phyloP scores from a whole-genome alignment of 2,329 filamentous ascomycete species.

The Calonectria leucothoes region DNA sequence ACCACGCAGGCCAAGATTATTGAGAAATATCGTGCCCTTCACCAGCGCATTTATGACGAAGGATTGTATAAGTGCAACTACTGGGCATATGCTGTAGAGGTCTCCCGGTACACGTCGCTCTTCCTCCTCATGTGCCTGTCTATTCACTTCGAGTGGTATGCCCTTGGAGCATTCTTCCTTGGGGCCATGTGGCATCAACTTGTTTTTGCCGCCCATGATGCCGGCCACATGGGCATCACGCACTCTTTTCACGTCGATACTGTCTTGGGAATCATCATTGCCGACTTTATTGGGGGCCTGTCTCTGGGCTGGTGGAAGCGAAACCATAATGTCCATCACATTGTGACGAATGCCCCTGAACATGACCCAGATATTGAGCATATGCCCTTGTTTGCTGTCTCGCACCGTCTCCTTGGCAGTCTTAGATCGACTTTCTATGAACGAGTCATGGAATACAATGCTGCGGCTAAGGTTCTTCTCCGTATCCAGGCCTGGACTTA shows the following conservation, averaged over 20 bases:
- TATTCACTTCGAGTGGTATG: conserved; percentile 74
- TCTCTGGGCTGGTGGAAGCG: conserved; percentile 98
- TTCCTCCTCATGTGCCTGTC: conserved; percentile 71
- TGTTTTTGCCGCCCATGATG: conserved; percentile 93
- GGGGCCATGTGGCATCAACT: conserved; percentile 95
- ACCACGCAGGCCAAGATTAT: conserved; percentile 81
- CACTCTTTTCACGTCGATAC: conserved; percentile 88
- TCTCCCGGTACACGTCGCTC: conserved; percentile 75
- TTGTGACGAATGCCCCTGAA: conserved; percentile 94
- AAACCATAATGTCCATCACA: conserved; percentile 96
- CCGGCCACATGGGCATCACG: conserved; percentile 97
- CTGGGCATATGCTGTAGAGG: conserved; percentile 80
- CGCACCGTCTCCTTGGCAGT: conserved; percentile 80
- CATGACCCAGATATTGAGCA: conserved; percentile 97
- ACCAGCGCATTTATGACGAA: conserved; percentile 77
- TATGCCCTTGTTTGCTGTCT: conserved; percentile 88
- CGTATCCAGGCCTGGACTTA: conserved; percentile 85
- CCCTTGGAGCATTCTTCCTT: conserved; percentile 77
- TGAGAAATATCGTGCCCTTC: conserved; percentile 82
- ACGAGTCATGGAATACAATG: conserved; percentile 81
- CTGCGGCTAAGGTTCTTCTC: conserved; percentile 75
- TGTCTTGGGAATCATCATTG: conserved; percentile 88
- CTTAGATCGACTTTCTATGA: conserved; percentile 88
- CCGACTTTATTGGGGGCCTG: conserved; percentile 88
- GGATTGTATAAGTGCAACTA: conserved; percentile 90